These are phyloP conservation scores for Trichoderma hamatum DNA, from an alignment of 2,329 filamentous ascomycete species.

Conservation along the genomic window DNA sequence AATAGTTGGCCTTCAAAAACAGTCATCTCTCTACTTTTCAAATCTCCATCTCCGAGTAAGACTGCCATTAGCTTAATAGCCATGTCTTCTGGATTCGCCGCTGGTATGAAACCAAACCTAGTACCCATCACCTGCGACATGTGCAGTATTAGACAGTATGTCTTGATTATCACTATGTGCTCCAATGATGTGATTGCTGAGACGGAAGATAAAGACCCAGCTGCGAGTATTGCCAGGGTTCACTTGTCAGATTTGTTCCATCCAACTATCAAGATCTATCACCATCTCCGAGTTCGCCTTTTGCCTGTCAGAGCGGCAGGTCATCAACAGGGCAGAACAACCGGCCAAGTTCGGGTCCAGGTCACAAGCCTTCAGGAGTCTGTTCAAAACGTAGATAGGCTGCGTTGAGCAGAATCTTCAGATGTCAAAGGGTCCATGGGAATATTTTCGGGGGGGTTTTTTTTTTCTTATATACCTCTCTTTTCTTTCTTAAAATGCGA, in stretches of 20 bases:
- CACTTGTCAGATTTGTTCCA: constrained; percentile 29
- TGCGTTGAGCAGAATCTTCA: neutral
- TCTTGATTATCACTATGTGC: neutral
- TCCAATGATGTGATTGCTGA: neutral
- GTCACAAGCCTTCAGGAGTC: constrained; percentile 18
- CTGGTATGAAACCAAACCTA: constrained; percentile 27
- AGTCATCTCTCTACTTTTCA: neutral
- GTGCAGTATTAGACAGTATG: constrained; percentile 30
- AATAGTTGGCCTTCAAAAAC: neutral
- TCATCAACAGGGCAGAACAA: constrained; percentile 12
- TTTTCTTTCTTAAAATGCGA: neutral
- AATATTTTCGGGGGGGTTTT: neutral
- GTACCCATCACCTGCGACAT: constrained; percentile 29
- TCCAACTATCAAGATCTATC: constrained; percentile 17
- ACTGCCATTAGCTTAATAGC: neutral
- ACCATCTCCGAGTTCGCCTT: constrained; percentile 1
- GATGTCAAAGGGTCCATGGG: neutral
- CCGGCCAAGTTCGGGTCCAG: constrained; percentile 1
- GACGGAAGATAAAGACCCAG: neutral
- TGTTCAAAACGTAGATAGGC: constrained; percentile 22
- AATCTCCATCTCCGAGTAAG: neutral
- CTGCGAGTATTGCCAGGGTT: constrained; percentile 29
- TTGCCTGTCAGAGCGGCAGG: neutral
- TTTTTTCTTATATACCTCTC: neutral
- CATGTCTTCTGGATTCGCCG: constrained; percentile 26